These are phyloP conservation scores for Apiosordaria backusii DNA, from an alignment of 495 filamentous ascomycete genomes.

Conservation along the genomic window DNA sequence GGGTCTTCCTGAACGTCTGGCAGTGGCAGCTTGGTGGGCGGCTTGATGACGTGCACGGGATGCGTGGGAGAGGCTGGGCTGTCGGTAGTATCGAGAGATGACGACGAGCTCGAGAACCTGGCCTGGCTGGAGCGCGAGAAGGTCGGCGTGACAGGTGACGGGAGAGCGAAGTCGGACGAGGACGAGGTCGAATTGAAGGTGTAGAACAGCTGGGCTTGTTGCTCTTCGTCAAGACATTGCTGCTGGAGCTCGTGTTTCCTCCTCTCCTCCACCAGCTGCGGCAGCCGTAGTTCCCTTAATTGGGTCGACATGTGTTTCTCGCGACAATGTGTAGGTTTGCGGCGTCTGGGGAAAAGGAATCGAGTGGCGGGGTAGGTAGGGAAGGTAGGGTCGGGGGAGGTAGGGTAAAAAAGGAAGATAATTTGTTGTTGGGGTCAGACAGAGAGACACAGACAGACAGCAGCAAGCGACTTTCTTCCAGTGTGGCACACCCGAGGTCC, in stretches of 20 bases:
- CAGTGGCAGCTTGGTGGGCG: constrained; percentile 47
- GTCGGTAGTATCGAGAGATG: constrained; percentile 49
- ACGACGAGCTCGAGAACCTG: constrained; percentile 53
- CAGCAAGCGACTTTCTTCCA: background rate
- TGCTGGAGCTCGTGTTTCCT: constrained; percentile 34
- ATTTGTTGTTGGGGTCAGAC: constrained; percentile 18
- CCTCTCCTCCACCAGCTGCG: constrained; percentile 51
- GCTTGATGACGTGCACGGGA: constrained; percentile 30
- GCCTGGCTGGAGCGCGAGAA: constrained; percentile 53
- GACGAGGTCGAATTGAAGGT: constrained; percentile 50
- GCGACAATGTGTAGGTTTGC: background rate
- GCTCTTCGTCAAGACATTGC: constrained; percentile 14
- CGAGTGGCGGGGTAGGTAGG: background rate
- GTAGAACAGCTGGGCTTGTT: constrained; percentile 36
- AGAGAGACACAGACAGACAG: background rate
- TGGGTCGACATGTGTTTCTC: constrained; percentile 45
- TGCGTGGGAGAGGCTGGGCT: constrained; percentile 45
- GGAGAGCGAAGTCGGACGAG: constrained; percentile 56
- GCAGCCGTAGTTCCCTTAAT: constrained; percentile 49
- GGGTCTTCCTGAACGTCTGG: constrained; percentile 56
- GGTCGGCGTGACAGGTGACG: constrained; percentile 59
- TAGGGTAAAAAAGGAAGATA: constrained; percentile 9
- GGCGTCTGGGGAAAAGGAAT: background rate
- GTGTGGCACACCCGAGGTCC: constrained; percentile 1
- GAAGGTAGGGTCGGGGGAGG: constrained; percentile 5